A percentile compares a stretch with the other conserved stretches of the same genome.
Evolutionary conservation across 31 red algal genomes (phyloP).

Genomic region (Porphyra umbilicalis): DNA sequence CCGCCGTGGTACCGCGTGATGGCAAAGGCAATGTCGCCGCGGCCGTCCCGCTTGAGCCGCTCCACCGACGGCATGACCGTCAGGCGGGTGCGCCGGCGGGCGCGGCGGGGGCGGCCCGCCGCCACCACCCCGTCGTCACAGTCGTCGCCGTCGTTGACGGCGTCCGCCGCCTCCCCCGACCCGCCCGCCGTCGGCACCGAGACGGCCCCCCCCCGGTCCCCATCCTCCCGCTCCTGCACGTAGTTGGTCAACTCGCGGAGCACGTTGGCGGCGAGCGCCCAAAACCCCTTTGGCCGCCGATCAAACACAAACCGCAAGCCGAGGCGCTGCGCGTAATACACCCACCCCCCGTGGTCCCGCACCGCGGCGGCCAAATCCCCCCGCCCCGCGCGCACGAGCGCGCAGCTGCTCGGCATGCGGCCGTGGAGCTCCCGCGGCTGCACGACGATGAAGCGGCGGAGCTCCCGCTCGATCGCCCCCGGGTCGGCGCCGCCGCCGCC

Average conservation of each 20-base stretch:
- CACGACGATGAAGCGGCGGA: slow-evolving; percentile 18
- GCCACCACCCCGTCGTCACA: background rate
- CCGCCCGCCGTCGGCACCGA: background rate
- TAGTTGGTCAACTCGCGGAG: slow-evolving; percentile 38
- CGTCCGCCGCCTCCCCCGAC: background rate
- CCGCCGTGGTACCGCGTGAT: slow-evolving; percentile 66
- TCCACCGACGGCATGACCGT: slow-evolving; percentile 42
- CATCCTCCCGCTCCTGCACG: slow-evolving; percentile 12
- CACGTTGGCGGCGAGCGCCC: slow-evolving; percentile 52
- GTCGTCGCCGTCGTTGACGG: background rate
- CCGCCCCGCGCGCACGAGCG: slow-evolving; percentile 43
- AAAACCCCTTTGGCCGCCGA: slow-evolving; percentile 50
- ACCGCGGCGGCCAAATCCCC: slow-evolving; percentile 63
- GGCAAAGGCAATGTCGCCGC: slow-evolving; percentile 76
- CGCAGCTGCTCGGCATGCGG: slow-evolving; percentile 55
- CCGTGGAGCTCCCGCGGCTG: slow-evolving; percentile 24
- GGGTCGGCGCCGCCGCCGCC: background rate
- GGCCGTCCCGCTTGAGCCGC: slow-evolving; percentile 61
- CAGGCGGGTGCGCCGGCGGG: background rate
- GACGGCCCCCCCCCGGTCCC: background rate
- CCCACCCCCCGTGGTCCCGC: slow-evolving; percentile 72
- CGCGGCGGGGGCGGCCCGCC: background rate
- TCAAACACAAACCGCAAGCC: slow-evolving; percentile 40
- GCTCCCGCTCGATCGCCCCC: slow-evolving; percentile 43
- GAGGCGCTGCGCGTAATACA: slow-evolving; percentile 58